These are phyloP conservation scores for Pterocarpus santalinus DNA, from an alignment of 306 rosid species.

Conservation along the genomic window DNA sequence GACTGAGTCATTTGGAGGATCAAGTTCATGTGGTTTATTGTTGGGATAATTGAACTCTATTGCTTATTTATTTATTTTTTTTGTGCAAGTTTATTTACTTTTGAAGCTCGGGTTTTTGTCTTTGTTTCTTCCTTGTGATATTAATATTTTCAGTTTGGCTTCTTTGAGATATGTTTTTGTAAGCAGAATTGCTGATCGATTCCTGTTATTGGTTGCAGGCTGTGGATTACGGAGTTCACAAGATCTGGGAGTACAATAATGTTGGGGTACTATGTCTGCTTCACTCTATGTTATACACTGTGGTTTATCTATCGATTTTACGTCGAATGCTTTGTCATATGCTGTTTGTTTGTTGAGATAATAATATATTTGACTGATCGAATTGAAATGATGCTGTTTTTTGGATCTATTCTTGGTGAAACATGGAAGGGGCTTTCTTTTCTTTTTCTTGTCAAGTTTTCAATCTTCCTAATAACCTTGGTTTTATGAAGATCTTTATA, in stretches of 20 bases:
- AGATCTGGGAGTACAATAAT: conserved; percentile 90
- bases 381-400: conserved; percentile 31
- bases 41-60: neutral
- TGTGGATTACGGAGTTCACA: conserved; percentile 96
- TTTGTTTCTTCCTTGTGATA: neutral
- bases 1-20: too few relatives aligned
- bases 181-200: neutral
- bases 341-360: neutral
- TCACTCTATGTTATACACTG: neutral
- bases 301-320: conserved; percentile 23
- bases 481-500: conserved; percentile 3
- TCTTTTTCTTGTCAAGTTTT: neutral
- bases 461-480: neutral
- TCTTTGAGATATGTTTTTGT: neutral
- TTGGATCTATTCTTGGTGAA: conserved; percentile 4
- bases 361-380: neutral
- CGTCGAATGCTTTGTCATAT: neutral
- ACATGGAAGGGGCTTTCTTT: neutral
- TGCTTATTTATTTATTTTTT: neutral
- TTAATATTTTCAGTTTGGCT: neutral
- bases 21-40: neutral
- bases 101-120: neutral
- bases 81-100: neutral
- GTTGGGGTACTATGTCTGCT: conserved; percentile 75
- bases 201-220: conserved; percentile 64